These are phyloP conservation scores for Fraxinus greggii DNA, from an alignment of 305 asterid species.

Conservation along the genomic window DNA sequence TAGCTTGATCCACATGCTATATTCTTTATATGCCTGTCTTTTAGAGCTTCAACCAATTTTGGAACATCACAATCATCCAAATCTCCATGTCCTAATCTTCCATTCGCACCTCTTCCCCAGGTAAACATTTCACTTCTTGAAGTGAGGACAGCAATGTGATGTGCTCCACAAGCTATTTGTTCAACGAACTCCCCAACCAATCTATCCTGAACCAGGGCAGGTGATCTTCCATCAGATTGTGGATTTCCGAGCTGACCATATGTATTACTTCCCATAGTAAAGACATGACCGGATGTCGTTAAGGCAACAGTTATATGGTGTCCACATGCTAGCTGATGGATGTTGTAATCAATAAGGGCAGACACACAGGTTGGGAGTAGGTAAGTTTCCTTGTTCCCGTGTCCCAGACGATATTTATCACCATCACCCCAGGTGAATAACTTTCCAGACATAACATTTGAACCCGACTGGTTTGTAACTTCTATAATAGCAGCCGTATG, in stretches of 20 bases:
- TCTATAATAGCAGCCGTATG: conserved; percentile 93
- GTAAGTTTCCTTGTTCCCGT: conserved; percentile 68
- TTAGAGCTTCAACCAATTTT: conserved; percentile 70
- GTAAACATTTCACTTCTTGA: conserved; percentile 77
- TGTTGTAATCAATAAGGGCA: conserved; percentile 68
- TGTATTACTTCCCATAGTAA: conserved; percentile 67
- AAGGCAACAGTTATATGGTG: conserved; percentile 60
- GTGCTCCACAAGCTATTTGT: conserved; percentile 71
- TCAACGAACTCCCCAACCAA: conserved; percentile 87
- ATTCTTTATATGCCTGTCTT: conserved; percentile 73
- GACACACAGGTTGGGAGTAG: conserved; percentile 76
- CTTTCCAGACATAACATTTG: conserved; percentile 57
- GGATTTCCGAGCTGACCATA: conserved; percentile 82
- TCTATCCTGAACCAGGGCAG: conserved; percentile 69
- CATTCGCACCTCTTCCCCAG: conserved; percentile 88
- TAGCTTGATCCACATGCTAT: conserved; percentile 81
- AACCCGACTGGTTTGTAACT: conserved; percentile 49
- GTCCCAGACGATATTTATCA: conserved; percentile 71
- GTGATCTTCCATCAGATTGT: conserved; percentile 64
- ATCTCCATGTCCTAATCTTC: conserved; percentile 90
- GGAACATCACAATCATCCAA: conserved; percentile 64
- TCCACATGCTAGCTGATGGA: conserved; percentile 80
- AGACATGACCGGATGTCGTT: conserved; percentile 81
- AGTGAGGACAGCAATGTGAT: conserved; percentile 76
- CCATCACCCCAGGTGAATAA: conserved; percentile 97